Evolutionary conservation across 495 filamentous ascomycete species (phyloP).

Genomic region (Hypomontagnella submonticulosa): DNA sequence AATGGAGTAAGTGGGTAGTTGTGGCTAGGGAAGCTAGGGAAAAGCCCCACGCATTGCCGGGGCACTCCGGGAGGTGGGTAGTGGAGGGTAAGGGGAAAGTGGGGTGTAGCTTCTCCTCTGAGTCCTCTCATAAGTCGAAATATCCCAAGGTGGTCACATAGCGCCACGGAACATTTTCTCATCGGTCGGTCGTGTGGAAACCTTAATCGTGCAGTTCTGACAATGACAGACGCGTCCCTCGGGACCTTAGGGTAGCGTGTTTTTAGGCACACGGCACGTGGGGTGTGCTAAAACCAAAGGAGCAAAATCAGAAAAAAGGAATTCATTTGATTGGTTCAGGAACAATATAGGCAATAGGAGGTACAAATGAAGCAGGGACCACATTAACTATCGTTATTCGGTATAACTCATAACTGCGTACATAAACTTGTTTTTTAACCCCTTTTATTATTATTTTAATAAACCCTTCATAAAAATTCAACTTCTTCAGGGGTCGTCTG

Average conservation of each 20-base stretch:
- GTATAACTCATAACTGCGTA: slow-evolving; percentile 11
- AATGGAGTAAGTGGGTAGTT: slow-evolving; percentile 36
- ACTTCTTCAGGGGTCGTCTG: slow-evolving; percentile 25
- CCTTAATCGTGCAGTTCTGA: neutral
- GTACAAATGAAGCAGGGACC: too few relatives aligned
- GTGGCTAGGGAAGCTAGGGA: slow-evolving; percentile 2
- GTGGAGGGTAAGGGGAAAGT: neutral
- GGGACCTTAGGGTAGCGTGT: slow-evolving; percentile 8
- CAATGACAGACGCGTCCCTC: slow-evolving; percentile 21
- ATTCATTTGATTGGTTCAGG: slow-evolving; percentile 13
- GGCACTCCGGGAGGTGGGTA: slow-evolving; percentile 21
- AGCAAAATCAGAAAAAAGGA: neutral
- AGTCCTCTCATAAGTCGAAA: too few relatives aligned
- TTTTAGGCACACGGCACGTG: slow-evolving; percentile 18
- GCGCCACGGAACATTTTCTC: slow-evolving; percentile 9
- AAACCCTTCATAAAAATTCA: slow-evolving; percentile 23
- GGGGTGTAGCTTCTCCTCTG: too few relatives aligned
- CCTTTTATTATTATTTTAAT: slow-evolving; percentile 41
- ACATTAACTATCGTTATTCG: slow-evolving; percentile 1
- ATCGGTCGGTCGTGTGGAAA: slow-evolving; percentile 15
- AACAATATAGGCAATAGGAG: slow-evolving; percentile 31
- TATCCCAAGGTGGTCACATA: neutral
- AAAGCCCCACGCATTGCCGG: slow-evolving; percentile 15
- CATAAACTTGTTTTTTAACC: slow-evolving; percentile 23
- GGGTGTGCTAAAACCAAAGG: neutral